Base-by-base conservation (phyloP, 768 basidiomycete genomes). In the Cubamyces sp. region DNA sequence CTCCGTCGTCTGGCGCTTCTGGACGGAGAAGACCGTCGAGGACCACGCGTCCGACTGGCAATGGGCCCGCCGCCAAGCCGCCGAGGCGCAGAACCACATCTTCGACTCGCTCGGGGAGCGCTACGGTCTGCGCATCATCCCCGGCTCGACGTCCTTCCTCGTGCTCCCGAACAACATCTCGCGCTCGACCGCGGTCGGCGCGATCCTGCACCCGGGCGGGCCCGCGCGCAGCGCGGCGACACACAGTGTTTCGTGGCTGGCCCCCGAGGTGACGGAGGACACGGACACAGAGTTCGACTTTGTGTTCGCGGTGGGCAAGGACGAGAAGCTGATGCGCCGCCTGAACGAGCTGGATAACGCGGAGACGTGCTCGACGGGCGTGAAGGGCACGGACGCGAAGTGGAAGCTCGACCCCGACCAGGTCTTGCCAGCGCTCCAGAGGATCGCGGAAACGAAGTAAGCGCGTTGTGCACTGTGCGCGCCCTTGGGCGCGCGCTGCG, bases 21-120 rank as follows among this genome's bases (percentile, higher is more conserved):
- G 89, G 87, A 88, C 86, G 0, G 87, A 73, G 1, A 69, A 73
- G 15, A 66, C 71, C 5, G 28, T 56, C 6, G 74, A 78, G 39
- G 70, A 66, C 19, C 54, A 71, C 39, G 66, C 73, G 42, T 73
- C 84, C 0, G 90, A 91, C 68, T 80, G 87, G 12, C 85, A 84
- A 58, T 95, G 93, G 93, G 93, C 92, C 0, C 82, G 88, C 34
- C 78, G 93, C 21, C 92, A 94, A 71, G 93, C 93, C 1, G 91
- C 91, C 0, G 92, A 94, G 71, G 93, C 93, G 21, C 93, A 94
- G 74, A 95, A 95, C 74, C 93, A 94, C 68, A 91, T 94, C 64
- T 94, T 92, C 70, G 92, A 93, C 72, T 85, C 84, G 84, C 85
- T 92, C 37, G 91, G 91, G 43, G 91, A 93, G 71, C 86, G 89